Base-by-base conservation (phyloP, 1,284 basidiomycete genomes). In the Ustilago bromivora region DNA sequence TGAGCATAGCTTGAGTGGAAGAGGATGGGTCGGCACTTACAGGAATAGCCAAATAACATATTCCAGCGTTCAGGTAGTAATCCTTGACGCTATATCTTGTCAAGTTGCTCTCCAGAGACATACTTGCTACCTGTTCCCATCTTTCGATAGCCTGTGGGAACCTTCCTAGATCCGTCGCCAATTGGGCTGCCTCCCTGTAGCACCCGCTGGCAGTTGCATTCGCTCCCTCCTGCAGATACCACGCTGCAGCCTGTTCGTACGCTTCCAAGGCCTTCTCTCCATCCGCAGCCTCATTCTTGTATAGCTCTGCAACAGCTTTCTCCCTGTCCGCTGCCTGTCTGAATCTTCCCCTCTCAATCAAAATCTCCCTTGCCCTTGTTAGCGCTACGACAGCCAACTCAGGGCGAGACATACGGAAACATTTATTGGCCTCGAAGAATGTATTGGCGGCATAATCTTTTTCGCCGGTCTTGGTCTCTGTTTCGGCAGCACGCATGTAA, bases 61-160 rank as follows among this genome's bases (percentile, higher is more conserved):
- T 88, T 38, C 91, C 91, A 2, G 95, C 91, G 80, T 92, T 91
- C 52, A 99, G 89, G 92, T 95, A 98, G 86, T 97, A 98, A 84
- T 99, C 96, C 88, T 98, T 99, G 81, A 98, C 96, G 76, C 93
- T 95, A 88, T 98, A 99, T 87, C 95, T 95, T n/a, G 97, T 99
- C 80, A 99, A 88, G 19, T 92, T 89, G 59, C 93, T 95, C 3
- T 89, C 89, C 56, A 99, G 88, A 17, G 93, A 94, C 87, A 93
- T 92, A 75, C 93, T 90, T 2, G 96, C 97, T 53, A 99, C 95
- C 82, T 93, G 91, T 84, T 94, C 92, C 85, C 97, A 98, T 71
- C 92, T 91, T 74, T 92, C 90, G 82, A 98, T 94, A 3, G 97
- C 95, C 72, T 91, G 89, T 12, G 91, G 89, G 87, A 92, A 98